These are phyloP conservation scores for Acer yangbiense DNA, from an alignment of 345 rosid genomes.

Conservation along the genomic window DNA sequence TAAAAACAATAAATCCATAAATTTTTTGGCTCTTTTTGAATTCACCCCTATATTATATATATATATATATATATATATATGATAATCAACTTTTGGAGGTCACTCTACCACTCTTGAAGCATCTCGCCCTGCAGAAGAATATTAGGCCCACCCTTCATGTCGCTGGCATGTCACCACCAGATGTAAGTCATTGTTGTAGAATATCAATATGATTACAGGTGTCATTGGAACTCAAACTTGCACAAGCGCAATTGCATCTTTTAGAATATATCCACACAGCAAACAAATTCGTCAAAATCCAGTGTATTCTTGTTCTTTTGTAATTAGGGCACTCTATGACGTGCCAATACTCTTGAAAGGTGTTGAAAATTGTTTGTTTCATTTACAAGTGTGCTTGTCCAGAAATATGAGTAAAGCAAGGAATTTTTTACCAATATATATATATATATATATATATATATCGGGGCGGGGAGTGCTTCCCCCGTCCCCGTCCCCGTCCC, in stretches of 20 bases:
- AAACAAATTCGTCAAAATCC: not conserved
- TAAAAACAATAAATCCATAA: too few species aligned
- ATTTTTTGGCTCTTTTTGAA: too few species aligned
- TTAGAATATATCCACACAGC: not conserved
- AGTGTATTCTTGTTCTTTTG: constrained; percentile 2
- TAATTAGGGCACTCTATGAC: not conserved
- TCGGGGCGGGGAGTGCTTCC: too few species aligned
- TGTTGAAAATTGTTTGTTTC: not conserved
- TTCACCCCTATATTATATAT: too few species aligned
- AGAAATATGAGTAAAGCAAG: not conserved
- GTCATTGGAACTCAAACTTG: not conserved
- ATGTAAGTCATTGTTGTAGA: not conserved
- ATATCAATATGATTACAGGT: not conserved
- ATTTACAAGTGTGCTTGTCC: not conserved
- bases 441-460: too few species aligned
- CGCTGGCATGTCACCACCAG: not conserved
- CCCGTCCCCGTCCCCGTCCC: too few species aligned
- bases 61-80: too few species aligned
- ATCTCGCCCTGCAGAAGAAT: constrained; percentile 75
- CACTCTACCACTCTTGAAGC: constrained; percentile 84
- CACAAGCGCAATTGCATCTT: constrained; percentile 1
- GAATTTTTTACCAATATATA: too few species aligned
- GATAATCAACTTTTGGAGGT: constrained; percentile 94
- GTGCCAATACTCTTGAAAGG: not conserved
- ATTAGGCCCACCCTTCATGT: constrained; percentile 58